Conservation (phyloP, 2,329 filamentous ascomycete genomes). For the Fusarium secorum region DNA sequence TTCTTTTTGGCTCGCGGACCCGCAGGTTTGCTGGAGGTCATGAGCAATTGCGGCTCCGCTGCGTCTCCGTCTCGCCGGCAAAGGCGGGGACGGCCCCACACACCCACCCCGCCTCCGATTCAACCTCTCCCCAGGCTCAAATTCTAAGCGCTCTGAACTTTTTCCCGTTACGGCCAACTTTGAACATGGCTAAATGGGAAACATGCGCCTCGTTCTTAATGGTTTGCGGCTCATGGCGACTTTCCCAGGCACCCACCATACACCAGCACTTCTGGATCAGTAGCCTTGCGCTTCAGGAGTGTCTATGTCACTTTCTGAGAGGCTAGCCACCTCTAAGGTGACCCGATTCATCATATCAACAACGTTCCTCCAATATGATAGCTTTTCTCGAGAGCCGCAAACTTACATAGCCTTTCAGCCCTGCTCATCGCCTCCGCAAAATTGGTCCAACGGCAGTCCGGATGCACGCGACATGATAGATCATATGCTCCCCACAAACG, state of each 20-base stretch:
- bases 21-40: conserved; percentile 28
- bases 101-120: conserved; percentile 14
- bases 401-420: conserved; percentile 6
- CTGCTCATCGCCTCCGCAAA: neutral
- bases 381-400: conserved; percentile 6
- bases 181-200: neutral
- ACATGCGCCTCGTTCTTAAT: neutral
- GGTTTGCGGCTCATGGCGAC: neutral
- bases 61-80: conserved; percentile 40
- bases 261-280: neutral
- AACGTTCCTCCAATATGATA: neutral
- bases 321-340: neutral
- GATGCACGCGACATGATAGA: conserved; percentile 17
- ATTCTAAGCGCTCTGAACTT: neutral
- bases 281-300: neutral
- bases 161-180: neutral
- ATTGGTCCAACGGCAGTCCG: neutral
- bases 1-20: conserved; percentile 38
- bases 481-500: conserved; percentile 21
- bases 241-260: neutral
- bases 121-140: conserved; percentile 8
- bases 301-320: neutral
- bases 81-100: conserved; percentile 32
- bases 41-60: conserved; percentile 42
- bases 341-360: neutral